phyloP scores from a whole-genome alignment of 768 basidiomycete genomes.

The Jaapia argillacea region DNA sequence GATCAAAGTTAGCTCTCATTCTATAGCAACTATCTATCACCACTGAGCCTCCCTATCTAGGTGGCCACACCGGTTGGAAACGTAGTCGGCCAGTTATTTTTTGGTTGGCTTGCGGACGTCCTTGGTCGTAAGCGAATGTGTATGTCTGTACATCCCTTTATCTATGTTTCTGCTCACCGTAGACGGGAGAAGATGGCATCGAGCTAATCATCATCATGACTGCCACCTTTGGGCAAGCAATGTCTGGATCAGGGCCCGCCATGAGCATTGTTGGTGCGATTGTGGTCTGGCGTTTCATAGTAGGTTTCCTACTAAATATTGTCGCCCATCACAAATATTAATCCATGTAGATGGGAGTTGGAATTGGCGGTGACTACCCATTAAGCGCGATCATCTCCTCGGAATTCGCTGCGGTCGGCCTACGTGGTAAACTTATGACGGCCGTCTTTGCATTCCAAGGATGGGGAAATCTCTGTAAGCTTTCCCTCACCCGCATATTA shows the following conservation, averaged over 20 bases:
- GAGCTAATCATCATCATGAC: constrained; percentile 79
- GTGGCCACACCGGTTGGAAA: constrained; percentile 72
- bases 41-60: constrained; percentile 71
- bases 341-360: constrained; percentile 44
- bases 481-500: no score
- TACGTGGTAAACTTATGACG: constrained; percentile 81
- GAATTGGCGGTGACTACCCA: constrained; percentile 88
- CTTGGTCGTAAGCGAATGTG: constrained; percentile 80
- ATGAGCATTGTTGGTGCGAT: constrained; percentile 68
- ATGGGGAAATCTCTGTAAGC: constrained; percentile 75
- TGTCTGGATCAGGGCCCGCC: constrained; percentile 57
- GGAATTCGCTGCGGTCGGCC: constrained; percentile 73
- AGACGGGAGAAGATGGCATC: constrained; percentile 39
- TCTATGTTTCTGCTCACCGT: neutral
- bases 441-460: constrained; percentile 83
- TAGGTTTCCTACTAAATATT: neutral
- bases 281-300: constrained; percentile 75
- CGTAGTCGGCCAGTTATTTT: constrained; percentile 64
- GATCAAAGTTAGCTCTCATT: no score
- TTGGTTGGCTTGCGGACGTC: constrained; percentile 73
- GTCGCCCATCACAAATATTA: neutral
- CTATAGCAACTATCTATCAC: no score
- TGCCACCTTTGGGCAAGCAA: constrained; percentile 69
- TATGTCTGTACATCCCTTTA: constrained; percentile 23
- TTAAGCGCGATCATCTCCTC: constrained; percentile 79